These are phyloP conservation scores for Globisporangium paroecandrum DNA, from an alignment of 352 stramenopile species.

Conservation along the genomic window DNA sequence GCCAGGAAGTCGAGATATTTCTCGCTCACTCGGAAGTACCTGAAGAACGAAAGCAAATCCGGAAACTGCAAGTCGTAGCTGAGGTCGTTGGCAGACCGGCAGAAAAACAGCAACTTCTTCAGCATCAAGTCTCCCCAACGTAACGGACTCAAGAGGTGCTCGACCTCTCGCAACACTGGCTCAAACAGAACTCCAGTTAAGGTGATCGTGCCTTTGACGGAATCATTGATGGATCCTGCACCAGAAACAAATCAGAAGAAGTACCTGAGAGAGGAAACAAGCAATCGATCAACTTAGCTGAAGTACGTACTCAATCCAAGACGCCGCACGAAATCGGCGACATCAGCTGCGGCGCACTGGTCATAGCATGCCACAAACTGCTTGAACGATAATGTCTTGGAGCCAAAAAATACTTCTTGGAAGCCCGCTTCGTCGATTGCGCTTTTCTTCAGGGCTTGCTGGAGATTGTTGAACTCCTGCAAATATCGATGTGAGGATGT, in stretches of 20 bases:
- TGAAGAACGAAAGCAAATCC: constrained; percentile 22
- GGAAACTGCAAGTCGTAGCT: constrained; percentile 37
- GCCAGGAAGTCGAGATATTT: constrained; percentile 14
- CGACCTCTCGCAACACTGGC: constrained; percentile 22
- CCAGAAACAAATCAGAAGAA: background rate
- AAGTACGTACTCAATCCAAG: constrained; percentile 41
- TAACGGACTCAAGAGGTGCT: constrained; percentile 28
- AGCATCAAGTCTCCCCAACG: constrained; percentile 28
- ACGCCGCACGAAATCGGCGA: constrained; percentile 28
- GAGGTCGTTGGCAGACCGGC: constrained; percentile 33
- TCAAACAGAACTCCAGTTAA: constrained; percentile 30
- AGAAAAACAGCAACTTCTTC: constrained; percentile 38
- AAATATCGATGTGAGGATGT: background rate
- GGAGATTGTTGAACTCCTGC: constrained; percentile 64
- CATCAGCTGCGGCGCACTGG: constrained; percentile 30
- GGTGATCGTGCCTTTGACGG: constrained; percentile 28
- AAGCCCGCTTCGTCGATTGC: constrained; percentile 37
- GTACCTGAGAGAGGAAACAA: background rate
- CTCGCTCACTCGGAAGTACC: constrained; percentile 6
- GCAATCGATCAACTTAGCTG: background rate
- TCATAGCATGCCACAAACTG: constrained; percentile 43
- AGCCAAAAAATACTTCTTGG: constrained; percentile 30
- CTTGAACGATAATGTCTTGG: constrained; percentile 24
- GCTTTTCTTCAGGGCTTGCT: constrained; percentile 42
- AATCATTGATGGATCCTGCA: constrained; percentile 35